These are phyloP conservation scores for Melanopsichium pennsylvanicum DNA, from an alignment of 1,284 basidiomycete genomes.

Conservation along the genomic window DNA sequence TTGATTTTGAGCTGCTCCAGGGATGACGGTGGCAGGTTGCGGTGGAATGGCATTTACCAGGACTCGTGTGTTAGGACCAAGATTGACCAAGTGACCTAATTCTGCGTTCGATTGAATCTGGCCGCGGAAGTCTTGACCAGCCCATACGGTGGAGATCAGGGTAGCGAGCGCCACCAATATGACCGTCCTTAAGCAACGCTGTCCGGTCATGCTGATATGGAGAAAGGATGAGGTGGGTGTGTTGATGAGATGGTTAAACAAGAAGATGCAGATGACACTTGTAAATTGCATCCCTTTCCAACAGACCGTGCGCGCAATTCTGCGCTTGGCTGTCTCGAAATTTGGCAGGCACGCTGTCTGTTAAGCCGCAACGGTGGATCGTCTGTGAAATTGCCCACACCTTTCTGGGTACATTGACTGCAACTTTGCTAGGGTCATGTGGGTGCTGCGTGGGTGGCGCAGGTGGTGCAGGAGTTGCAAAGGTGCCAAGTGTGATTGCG, in stretches of 20 bases:
- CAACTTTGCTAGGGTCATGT: no score
- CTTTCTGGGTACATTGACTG: no score
- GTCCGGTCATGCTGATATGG: background rate
- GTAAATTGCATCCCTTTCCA: no score
- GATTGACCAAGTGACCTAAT: constrained; percentile 32
- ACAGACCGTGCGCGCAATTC: no score
- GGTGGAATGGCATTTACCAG: constrained; percentile 34
- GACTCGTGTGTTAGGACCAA: constrained; percentile 37
- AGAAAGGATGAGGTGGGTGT: no score
- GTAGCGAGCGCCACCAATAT: constrained; percentile 17
- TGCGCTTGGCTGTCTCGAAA: no score
- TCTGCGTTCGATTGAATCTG: constrained; percentile 45
- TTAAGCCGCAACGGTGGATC: no score
- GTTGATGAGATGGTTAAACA: background rate
- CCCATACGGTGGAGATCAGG: constrained; percentile 4
- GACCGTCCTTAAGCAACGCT: background rate
- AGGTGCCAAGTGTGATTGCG: no score
- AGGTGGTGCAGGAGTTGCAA: no score
- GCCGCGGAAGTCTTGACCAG: constrained; percentile 42
- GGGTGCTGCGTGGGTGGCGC: no score
- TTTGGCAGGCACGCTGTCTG: no score
- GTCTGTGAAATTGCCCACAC: no score
- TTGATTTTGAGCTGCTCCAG: background rate
- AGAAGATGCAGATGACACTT: background rate
- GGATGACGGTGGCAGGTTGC: background rate